Evolutionary conservation across 495 filamentous ascomycete species (phyloP), one percentile per base, ranked within the genome.

Genomic region (Aspergillus cavernicola): DNA sequence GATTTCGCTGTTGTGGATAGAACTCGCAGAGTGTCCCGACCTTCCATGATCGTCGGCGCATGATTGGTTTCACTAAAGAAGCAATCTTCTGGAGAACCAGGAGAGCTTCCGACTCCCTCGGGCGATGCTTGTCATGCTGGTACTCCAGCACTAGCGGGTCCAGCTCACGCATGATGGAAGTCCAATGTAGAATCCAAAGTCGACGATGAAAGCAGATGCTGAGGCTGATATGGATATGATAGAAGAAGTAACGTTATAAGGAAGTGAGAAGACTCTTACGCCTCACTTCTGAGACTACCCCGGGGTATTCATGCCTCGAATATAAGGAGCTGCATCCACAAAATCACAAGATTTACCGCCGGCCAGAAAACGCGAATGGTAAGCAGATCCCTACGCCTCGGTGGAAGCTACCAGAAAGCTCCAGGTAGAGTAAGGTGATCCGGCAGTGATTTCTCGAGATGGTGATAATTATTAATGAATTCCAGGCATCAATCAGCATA

Each of bases 61-160:
- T 97, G 48, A 98, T 88, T 12, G 93, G 93, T 67, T 96, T 98
- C 37, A 97, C 92, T 12, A 96, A 67, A 11, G 90, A 93, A 15
- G 91, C 90, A 19, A 96, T 77, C 67, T 90, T 92, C 55, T 83
- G 86, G 11, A 97, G 77, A 36, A 81, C 82, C n/a, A 83, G 74
- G 11, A 97, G 77, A n/a, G 92, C 93, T 53, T 95, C 89, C 9
- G 85, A 77, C 52, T 87, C 82, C 6, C 86, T 80, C 0, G 86
- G 84, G 2, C 88, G 81, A 32, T 83, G 70, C 53, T 77, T 82
- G 33, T 96, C 78, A 75, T 97, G 91, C 51, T 86, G 85, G 66
- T 86, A 97, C 52, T 85, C 85, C 11, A 74, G 73, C 55, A 97
- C 80, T 12, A 90, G 68, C 13, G 89, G 65, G 52, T 95, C 88